phyloP scores from a whole-genome alignment of 768 basidiomycete species.

The Boletales sp. region DNA sequence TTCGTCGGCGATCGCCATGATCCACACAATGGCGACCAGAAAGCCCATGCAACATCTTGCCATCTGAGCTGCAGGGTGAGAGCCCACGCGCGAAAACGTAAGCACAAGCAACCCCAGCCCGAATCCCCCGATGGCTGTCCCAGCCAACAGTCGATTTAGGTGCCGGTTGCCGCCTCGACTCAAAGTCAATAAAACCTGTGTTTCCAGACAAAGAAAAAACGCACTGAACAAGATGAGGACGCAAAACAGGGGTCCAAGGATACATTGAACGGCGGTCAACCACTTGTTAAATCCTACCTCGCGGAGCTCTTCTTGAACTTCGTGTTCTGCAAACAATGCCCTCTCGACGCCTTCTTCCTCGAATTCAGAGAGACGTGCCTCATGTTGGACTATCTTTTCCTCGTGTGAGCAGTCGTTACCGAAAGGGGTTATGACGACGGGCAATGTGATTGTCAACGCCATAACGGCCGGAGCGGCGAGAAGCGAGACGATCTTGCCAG shows the following conservation, averaged over 20 bases:
- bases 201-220: conserved; percentile 27
- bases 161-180: conserved; percentile 34
- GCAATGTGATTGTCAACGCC: conserved; percentile 81
- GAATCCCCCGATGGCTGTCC: conserved; percentile 52
- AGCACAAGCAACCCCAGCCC: conserved; percentile 52
- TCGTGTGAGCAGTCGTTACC: conserved; percentile 13
- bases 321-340: conserved; percentile 69
- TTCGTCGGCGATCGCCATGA: conserved; percentile 97
- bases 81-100: conserved; percentile 57
- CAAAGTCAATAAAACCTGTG: background rate
- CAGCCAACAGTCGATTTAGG: conserved; percentile 51
- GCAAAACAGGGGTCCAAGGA: conserved; percentile 77
- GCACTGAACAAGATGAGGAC: conserved; percentile 73
- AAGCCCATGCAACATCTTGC: conserved; percentile 89
- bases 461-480: conserved; percentile 87
- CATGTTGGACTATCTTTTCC: conserved; percentile 31
- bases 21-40: conserved; percentile 89
- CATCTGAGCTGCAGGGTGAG: conserved; percentile 54
- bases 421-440: conserved; percentile 76
- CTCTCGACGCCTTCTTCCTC: conserved; percentile 75
- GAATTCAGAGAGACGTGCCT: conserved; percentile 57
- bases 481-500: conserved; percentile 69
- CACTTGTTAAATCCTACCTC: conserved; percentile 71
- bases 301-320: conserved; percentile 65
- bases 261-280: conserved; percentile 82